A percentile compares a stretch with the other conserved stretches of the same genome.
Conservation (phyloP, 1,284 basidiomycete species). For the Cryptococcus hybrid region DNA sequence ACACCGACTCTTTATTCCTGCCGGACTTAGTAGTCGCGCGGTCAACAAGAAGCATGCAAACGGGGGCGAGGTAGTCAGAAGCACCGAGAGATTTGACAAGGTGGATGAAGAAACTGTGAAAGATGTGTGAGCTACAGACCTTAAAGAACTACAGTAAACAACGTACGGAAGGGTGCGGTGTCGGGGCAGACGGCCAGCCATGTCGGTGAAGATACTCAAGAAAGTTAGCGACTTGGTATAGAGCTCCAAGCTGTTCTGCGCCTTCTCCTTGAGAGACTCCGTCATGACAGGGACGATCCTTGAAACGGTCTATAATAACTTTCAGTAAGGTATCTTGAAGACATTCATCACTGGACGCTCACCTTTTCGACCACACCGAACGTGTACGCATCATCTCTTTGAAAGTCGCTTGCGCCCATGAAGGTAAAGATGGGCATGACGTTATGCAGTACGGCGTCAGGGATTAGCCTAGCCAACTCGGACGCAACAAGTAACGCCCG, state of each 20-base stretch:
- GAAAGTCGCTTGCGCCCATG: constrained; percentile 95
- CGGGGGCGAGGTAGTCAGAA: constrained; percentile 75
- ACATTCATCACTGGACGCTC: constrained; percentile 4
- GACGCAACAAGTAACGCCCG: constrained; percentile 90
- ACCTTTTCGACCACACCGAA: constrained; percentile 94
- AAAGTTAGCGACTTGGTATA: constrained; percentile 54
- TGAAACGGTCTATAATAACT: constrained; percentile 71
- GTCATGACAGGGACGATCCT: constrained; percentile 93
- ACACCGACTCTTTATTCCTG: constrained; percentile 13
- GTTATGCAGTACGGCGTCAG: constrained; percentile 88
- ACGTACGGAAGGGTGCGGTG: constrained; percentile 45
- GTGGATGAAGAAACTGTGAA: constrained; percentile 75
- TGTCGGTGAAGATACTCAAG: constrained; percentile 51
- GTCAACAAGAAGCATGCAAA: constrained; percentile 84
- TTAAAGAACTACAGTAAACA: constrained; percentile 4
- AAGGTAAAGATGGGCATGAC: constrained; percentile 99
- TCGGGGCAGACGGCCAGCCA: constrained; percentile 49
- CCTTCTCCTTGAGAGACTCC: constrained; percentile 62
- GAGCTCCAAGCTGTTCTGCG: constrained; percentile 59
- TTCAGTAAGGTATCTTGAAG: background rate
- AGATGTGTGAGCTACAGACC: constrained; percentile 3
- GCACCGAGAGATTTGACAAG: constrained; percentile 83
- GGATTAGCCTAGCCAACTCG: constrained; percentile 75
- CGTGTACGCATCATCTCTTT: constrained; percentile 93
- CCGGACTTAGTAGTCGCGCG: constrained; percentile 64